Conservation (phyloP, 805 yeast genomes). For the Cyberlindnera samutprakarnensis region DNA sequence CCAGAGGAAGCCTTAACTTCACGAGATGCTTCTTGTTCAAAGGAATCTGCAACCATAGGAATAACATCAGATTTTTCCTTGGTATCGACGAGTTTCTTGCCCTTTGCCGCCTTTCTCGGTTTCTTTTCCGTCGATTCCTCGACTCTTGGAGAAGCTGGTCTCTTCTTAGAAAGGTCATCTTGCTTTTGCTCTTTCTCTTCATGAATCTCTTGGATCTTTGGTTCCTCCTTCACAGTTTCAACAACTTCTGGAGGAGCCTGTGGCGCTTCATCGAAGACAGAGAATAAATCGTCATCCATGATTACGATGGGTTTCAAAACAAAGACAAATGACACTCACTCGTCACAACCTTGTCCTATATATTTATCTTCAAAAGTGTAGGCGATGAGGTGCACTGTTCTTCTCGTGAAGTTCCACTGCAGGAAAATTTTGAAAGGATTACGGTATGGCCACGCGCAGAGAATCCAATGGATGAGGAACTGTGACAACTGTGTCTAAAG, state of each 20-base stretch:
- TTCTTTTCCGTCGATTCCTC: not conserved
- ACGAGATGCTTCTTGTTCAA: slow-evolving; percentile 84
- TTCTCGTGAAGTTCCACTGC: too few relatives aligned
- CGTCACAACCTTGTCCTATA: not conserved
- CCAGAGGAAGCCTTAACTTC: slow-evolving; percentile 83
- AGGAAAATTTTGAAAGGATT: too few relatives aligned
- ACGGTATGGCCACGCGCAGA: too few relatives aligned
- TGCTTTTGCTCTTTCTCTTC: slow-evolving; percentile 15
- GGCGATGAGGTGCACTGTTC: too few relatives aligned
- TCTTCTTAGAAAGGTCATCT: slow-evolving; percentile 20
- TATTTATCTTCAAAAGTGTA: too few relatives aligned
- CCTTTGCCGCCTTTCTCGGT: slow-evolving; percentile 14
- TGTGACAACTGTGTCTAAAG: too few relatives aligned
- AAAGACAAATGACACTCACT: not conserved
- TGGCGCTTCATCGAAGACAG: slow-evolving; percentile 54
- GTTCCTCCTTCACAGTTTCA: slow-evolving; percentile 2
- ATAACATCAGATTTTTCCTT: slow-evolving; percentile 40
- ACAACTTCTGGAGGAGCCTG: slow-evolving; percentile 21
- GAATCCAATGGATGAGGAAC: too few relatives aligned
- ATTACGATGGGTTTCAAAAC: too few relatives aligned
- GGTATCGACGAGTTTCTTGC: slow-evolving; percentile 25
- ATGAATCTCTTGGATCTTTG: slow-evolving; percentile 7
- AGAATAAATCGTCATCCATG: slow-evolving; percentile 48
- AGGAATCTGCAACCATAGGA: slow-evolving; percentile 78
- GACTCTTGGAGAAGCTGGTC: slow-evolving; percentile 16